These are phyloP conservation scores for Geotrichum klebahnii DNA, from an alignment of 1,139 yeast genomes.

Conservation along the genomic window DNA sequence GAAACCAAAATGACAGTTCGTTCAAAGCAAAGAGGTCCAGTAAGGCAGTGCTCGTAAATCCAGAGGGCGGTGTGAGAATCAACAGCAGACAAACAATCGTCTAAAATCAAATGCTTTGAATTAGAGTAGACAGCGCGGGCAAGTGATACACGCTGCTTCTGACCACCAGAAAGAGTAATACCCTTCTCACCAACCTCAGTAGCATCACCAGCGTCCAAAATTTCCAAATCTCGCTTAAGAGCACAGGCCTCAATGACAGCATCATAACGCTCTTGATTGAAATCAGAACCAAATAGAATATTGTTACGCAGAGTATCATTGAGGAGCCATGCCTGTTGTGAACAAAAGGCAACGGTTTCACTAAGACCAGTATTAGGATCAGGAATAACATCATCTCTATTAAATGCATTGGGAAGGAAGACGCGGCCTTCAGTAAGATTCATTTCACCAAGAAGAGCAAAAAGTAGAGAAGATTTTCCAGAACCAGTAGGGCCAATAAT, in stretches of 20 bases:
- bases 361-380: conserved; percentile 76
- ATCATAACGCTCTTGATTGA: conserved; percentile 67
- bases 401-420: conserved; percentile 69
- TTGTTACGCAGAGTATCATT: conserved; percentile 84
- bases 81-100: conserved; percentile 94
- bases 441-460: conserved; percentile 95
- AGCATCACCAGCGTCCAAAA: conserved; percentile 60
- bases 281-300: conserved; percentile 72
- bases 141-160: conserved; percentile 89
- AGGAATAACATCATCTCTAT: conserved; percentile 64
- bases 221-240: conserved; percentile 72
- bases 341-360: conserved; percentile 90
- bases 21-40: conserved; percentile 77
- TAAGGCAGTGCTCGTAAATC: conserved; percentile 83
- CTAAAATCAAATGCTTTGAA: conserved; percentile 75
- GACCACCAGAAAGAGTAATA: conserved; percentile 93
- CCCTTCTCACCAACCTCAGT: conserved; percentile 96
- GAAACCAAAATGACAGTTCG: conserved; percentile 90
- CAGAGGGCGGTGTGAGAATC: conserved; percentile 94
- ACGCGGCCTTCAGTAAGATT: conserved; percentile 65
- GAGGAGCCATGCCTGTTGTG: conserved; percentile 92
- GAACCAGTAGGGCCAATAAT: conserved; percentile 91
- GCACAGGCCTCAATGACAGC: conserved; percentile 69
- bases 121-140: conserved; percentile 91
- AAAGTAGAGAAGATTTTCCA: conserved; percentile 84